Base-by-base conservation (phyloP, 208 protist genomes). In the Jaenimonas drosophilae region DNA sequence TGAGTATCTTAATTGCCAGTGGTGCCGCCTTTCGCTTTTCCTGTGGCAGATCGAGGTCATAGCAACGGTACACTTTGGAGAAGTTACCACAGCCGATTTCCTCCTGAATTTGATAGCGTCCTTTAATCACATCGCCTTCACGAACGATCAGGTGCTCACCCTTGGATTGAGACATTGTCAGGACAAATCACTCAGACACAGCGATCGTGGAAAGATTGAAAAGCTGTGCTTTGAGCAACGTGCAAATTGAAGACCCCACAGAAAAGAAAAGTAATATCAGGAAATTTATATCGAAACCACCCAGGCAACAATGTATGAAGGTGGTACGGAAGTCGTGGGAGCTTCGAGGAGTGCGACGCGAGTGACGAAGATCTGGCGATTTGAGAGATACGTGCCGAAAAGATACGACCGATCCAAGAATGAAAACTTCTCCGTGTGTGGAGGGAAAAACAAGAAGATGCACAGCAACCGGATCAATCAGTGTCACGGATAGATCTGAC, bases 1-100 rank as follows among this genome's bases (percentile, higher is more conserved):
- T 88, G 23, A 94, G 54, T 28, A 90, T 70, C 50, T 94, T 94
- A 45, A 91, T 65, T 1, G 85, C 85, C 4, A 94, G 54, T 14
- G 55, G 34, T 23, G 48, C 48, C 1, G 40, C 32, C 24, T 47
- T 62, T n/a, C n/a, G n/a, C 5, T 23, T 21, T 20, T 68, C 51
- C 26, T 42, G 30, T 16, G 24, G 31, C 9, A 40, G 28, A 9
- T 36, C 16, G 0, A 70, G 7, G 41, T 88, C 77, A 12, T 66
- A 47, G 21, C 69, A 77, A 19, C 63, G 63, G 44, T 89, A 94
- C 23, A 94, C 81, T 27, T 75, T 87, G 12, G 78, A 84, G 36
- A 94, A 94, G 55, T 91, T 83, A 23, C 86, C 86, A 4, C 60
- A 73, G 16, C 86, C 86, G 5, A 87, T 56, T 37, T 86, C 62